Conservation (phyloP, 2,329 filamentous ascomycete genomes). For the Septoria petroselini region DNA sequence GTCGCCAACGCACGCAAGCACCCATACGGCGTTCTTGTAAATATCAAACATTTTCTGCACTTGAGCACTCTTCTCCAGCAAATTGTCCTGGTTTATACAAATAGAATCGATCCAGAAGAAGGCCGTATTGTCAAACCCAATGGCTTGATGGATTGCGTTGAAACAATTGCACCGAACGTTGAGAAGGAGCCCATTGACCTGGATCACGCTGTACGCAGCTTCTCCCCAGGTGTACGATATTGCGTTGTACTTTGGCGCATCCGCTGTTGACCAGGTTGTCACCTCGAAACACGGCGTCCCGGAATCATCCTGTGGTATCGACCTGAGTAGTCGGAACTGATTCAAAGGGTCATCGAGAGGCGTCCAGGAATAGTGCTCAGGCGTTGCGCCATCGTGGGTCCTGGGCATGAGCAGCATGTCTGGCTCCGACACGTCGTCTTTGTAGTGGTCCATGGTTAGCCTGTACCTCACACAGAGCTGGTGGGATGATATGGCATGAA, state of each 20-base stretch:
- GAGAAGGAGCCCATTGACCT: background rate
- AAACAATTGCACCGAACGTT: background rate
- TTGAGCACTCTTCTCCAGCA: constrained; percentile 16
- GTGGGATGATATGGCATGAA: no score
- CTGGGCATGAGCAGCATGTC: no score
- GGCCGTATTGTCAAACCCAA: background rate
- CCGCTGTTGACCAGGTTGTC: background rate
- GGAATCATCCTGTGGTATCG: no score
- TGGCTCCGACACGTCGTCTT: no score
- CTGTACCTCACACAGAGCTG: no score
- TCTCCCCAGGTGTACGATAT: background rate
- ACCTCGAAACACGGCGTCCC: background rate
- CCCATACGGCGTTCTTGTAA: constrained; percentile 5
- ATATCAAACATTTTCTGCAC: constrained; percentile 19
- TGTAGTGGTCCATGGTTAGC: no score
- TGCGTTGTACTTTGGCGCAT: background rate
- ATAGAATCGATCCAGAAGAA: constrained; percentile 19
- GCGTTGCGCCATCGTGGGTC: no score
- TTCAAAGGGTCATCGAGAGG: background rate
- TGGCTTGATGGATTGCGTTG: background rate
- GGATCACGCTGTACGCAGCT: background rate
- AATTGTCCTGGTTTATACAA: constrained; percentile 22
- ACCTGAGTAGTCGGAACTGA: background rate
- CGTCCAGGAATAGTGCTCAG: no score
- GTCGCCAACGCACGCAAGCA: constrained; percentile 16